Evolutionary conservation across 441 rosid species (phyloP).

Genomic region (Cnidoscolus chayamansa): DNA sequence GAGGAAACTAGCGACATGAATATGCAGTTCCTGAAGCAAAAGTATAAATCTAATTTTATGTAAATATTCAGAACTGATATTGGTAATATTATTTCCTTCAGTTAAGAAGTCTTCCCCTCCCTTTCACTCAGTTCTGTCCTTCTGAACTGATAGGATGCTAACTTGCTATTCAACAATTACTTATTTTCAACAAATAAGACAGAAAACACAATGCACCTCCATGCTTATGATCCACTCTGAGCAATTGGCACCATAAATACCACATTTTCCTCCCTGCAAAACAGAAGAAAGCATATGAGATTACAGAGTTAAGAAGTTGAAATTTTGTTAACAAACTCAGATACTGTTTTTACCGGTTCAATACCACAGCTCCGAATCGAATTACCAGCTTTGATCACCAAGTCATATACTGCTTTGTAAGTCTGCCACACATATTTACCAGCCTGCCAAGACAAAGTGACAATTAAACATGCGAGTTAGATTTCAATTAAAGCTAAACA

Average conservation of each 20-base stretch:
- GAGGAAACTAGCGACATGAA: neutral
- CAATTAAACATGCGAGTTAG: neutral
- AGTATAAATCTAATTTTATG: neutral
- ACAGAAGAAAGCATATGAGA: slow-evolving; percentile 4
- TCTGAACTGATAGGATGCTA: no score
- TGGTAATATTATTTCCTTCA: neutral
- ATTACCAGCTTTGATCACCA: slow-evolving; percentile 72
- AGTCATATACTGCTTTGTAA: slow-evolving; percentile 71
- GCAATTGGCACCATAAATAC: slow-evolving; percentile 83
- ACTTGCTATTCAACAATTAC: neutral
- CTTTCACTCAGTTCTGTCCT: no score
- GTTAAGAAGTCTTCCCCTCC: neutral
- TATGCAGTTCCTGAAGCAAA: no score
- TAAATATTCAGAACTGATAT: neutral
- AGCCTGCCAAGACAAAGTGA: slow-evolving; percentile 41
- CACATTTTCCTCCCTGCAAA: slow-evolving; percentile 76
- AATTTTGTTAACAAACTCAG: neutral
- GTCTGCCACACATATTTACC: slow-evolving; percentile 81
- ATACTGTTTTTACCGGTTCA: slow-evolving; percentile 50
- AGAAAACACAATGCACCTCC: slow-evolving; percentile 56
- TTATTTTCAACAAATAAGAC: neutral
- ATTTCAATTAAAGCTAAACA: neutral
- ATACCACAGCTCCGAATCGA: slow-evolving; percentile 76
- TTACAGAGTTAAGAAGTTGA: neutral
- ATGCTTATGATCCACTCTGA: slow-evolving; percentile 94